Evolutionary conservation across 192 early-diverging fungal species (phyloP), one percentile per base, ranked within the genome.

Genomic region (Coemansia sp.): DNA sequence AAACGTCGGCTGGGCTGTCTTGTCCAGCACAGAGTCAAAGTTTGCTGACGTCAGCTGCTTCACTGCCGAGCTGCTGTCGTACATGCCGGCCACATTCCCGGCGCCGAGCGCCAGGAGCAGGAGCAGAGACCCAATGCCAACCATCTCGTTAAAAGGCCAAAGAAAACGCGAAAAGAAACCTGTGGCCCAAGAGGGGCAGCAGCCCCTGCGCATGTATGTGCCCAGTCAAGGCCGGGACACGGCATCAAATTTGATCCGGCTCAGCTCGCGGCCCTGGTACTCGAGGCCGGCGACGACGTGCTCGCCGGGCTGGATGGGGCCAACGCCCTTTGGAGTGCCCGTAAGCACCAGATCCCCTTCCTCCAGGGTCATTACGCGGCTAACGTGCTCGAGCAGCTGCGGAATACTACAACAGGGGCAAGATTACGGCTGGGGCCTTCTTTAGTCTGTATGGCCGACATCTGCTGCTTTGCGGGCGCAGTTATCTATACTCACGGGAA

Each of bases 291-390:
- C 88, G 33, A 77, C 82, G 16, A 97, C 66, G 21, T 73, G 76
- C 47, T 94, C 80, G n/a, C 91, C 92, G n/a, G 83, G 60, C 17
- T 48, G 22, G 37, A 98, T 82, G 3, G 81, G 83, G 5, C 91
- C 92, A 17, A 95, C 94, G 13, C 94, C 94, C 28, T 76, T 61
- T 17, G 94, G 94, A 16, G 94, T 97, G 13, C 88, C 91, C 4
- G 95, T 96, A 31, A 98, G 72, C 25, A 98, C 76, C 13, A 95
- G 69, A 67, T 98, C 95, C 10, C 92, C 95, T 12, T 72, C 75
- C 47, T 98, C 85, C 18, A 98, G 73, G 29, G 75, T 89, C 90
- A 94, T 94, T 52, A 96, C 86, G 3, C 81, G 68, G 34, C 82
- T 85, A 43, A 95, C 79, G 49, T 90, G 78, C 40, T 81, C 79